Conservation (phyloP, 192 early-diverging fungal genomes). For the Backusella liffmaniae region DNA sequence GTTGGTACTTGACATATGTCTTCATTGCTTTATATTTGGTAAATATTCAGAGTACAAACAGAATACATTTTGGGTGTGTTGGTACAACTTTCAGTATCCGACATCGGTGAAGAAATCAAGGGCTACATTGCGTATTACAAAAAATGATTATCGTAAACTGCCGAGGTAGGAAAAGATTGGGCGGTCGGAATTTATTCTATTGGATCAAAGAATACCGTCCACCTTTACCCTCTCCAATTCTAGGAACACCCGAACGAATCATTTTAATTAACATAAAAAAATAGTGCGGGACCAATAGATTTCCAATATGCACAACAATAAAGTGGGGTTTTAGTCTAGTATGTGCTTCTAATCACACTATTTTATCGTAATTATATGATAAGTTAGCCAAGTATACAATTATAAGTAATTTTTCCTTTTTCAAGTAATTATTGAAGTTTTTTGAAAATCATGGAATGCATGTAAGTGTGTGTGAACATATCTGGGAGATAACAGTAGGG, state of each 20-base stretch:
- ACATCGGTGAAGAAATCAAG: neutral
- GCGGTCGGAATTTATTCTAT: conserved; percentile 2
- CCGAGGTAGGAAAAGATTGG: conserved; percentile 4
- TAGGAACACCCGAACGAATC: neutral
- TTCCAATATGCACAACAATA: neutral
- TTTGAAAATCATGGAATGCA: neutral
- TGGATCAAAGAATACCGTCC: conserved; percentile 4
- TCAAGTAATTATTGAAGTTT: neutral
- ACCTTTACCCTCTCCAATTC: neutral
- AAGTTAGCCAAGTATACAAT: neutral
- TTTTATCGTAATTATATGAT: neutral
- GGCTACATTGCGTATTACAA: neutral
- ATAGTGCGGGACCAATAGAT: neutral
- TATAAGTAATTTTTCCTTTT: neutral
- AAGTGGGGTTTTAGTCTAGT: neutral
- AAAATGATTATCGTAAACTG: neutral
- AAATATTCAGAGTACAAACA: neutral
- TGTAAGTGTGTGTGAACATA: neutral
- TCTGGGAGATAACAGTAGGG: conserved; percentile 2
- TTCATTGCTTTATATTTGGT: neutral
- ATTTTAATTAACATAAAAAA: conserved; percentile 1
- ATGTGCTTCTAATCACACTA: neutral
- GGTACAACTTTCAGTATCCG: neutral
- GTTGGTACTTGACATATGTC: neutral
- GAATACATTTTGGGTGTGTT: neutral